Evolutionary conservation across 2,329 filamentous ascomycete genomes (phyloP), one percentile per base, ranked within the genome.

Genomic region (Aspergillus sp.): DNA sequence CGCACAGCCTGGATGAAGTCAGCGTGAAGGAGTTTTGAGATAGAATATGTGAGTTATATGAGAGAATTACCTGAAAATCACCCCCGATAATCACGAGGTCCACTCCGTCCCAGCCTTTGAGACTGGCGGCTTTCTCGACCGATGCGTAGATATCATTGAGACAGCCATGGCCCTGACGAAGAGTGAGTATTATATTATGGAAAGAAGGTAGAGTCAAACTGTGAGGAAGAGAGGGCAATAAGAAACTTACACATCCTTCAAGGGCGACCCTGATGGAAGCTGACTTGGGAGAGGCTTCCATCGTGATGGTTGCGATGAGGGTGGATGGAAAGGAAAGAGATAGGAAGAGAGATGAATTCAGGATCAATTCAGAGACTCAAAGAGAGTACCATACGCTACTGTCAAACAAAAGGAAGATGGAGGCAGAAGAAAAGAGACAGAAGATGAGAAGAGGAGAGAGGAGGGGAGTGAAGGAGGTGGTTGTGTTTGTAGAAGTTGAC

Each of bases 81-180:
- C 94, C 94, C 51, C 93, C 90, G 63, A 99, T 96, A 65, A 99
- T 95, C 60, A 99, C 76, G 10, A 96, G 74, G 69, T 99, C 94
- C 26, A 97, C 84, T 32, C 82, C 83, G 59, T 88, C 79, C 92
- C 93, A 96, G 20, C 82, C 82, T 62, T 88, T 88, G 43, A 81
- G 76, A 58, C 83, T 77, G 70, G 87, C 89, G 9, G 90, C 81
- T 57, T 82, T 79, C 38, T 81, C 76, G 22, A 95, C 83, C 1
- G 89, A 87, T 1, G 87, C 83, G 71, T 97, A 99, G 61, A 99
- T 97, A 52, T 90, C 88, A 68, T 97, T 83, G 48, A 99, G 83
- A 1, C 87, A 90, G 58, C 94, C 94, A 74, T 99, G 94, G 53
- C 93, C 93, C 89, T 94, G 48, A 36, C 43, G 9, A 52, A 10